Base-by-base conservation (phyloP, 306 rosid genomes). In the Dicorynia guianensis region DNA sequence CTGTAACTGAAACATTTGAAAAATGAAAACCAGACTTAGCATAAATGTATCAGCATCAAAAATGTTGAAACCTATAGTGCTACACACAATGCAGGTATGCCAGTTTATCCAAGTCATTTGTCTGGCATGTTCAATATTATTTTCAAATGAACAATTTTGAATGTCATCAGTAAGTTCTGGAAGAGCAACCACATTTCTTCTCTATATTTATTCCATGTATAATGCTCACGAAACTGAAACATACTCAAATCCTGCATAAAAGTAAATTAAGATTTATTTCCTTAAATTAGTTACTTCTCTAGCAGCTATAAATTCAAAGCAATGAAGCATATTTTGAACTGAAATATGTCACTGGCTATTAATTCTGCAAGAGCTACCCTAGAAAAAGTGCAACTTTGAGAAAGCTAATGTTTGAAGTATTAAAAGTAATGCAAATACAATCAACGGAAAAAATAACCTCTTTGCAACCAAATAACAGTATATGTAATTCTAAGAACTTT, bases 1-100 rank as follows among this genome's bases (percentile, higher is more conserved):
- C 99, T 0, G 98, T 96, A 88, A 96, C 99, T 96, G 91, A 74
- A 80, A 79, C 74, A 50, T 70, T 40, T 14, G 61, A 75, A 75
- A 71, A n/a, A 67, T 43, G 62, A 74, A 81, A 63, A 8, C 50
- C 13, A 61, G 57, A 43, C 62, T 91, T 75, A 85, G 87, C 43
- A 67, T 30, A 79, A 65, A 69, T 63, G 42, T 19, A 4, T 19
- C 6, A 33, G 46, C 62, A 75, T 34, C 46, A 67, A 25, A 48
- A 12, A 40, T 15, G 38, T 56, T 25, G 64, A 43, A 58, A 54
- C 34, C 2, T 13, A 20, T 12, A 40, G 20, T 54, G 15, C 60
- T 33, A 53, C 52, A 50, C 25, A 52, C 39, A 63, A 64, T 50
- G 58, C 63, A 59, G 52, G 50, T 50, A 43, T 11, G 71, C 36